phyloP scores from a whole-genome alignment of 495 filamentous ascomycete genomes.

The Pyrenula massariospora region DNA sequence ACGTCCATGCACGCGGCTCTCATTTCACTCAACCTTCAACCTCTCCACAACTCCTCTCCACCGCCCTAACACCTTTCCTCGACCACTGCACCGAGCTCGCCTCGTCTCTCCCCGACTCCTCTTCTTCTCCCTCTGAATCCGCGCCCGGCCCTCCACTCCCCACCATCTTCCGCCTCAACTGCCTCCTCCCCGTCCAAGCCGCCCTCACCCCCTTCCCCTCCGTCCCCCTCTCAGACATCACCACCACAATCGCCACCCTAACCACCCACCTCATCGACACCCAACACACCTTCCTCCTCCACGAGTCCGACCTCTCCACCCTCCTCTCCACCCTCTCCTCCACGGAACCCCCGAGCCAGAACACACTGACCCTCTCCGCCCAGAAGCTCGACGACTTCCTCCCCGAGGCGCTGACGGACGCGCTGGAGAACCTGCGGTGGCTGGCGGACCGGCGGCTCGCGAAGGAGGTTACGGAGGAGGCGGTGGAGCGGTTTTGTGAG shows the following conservation, averaged over 20 bases:
- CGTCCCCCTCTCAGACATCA: conserved; percentile 5
- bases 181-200: conserved; percentile 44
- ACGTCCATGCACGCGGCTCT: conserved; percentile 48
- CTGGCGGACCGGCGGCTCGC: conserved; percentile 57
- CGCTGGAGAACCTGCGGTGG: conserved; percentile 62
- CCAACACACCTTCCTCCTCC: conserved; percentile 44
- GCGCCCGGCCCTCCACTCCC: background rate
- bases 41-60: conserved; percentile 67
- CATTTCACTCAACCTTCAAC: conserved; percentile 16
- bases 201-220: conserved; percentile 29
- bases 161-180: conserved; percentile 44
- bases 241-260: conserved; percentile 20
- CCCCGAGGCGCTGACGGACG: conserved; percentile 86
- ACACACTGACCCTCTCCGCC: conserved; percentile 49
- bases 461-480: conserved; percentile 67
- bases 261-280: conserved; percentile 25
- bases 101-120: conserved; percentile 35
- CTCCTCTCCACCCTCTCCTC: conserved; percentile 55
- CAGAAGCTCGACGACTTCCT: conserved; percentile 84
- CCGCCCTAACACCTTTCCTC: conserved; percentile 81
- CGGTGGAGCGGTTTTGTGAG: conserved; percentile 74
- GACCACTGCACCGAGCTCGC: conserved; percentile 59
- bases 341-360: conserved; percentile 50
- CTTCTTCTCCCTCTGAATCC: conserved; percentile 34
- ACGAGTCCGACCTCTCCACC: conserved; percentile 57